Evolutionary conservation across 2,329 filamentous ascomycete genomes (phyloP), one percentile per base, ranked within the genome.

Genomic region (Leptographium radiaticola): DNA sequence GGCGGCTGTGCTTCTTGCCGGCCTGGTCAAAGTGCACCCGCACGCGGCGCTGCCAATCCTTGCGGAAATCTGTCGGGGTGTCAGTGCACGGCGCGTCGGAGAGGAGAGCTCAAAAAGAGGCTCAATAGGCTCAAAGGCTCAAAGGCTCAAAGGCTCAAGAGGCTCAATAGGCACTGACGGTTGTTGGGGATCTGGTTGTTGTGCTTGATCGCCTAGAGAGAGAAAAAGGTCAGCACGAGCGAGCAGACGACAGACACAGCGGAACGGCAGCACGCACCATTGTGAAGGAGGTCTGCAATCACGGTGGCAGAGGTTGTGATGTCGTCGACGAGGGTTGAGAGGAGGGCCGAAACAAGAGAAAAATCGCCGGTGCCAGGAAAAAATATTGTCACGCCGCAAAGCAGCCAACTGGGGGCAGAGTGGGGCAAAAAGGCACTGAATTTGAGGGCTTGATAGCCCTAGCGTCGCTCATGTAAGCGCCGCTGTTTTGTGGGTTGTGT

Each of bases 21-120:
- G 93, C 86, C 91, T 98, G 93, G 82, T 98, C 89, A 80, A 98
- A 98, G 83, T 98, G 93, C 76, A 88, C 87, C 78, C 89, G 88
- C 72, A 98, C 93, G 79, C 90, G 88, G 79, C 89, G 88, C 78
- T 97, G 90, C 93, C 93, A 98, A 83, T 98, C 90, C 89, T 95
- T 96, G 79, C 89, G 90, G 88, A 95, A 95, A 74, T 96, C 87
- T 93, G 69, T 25, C 60, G 62, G 63, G 54, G 54, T 51, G 34
- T 36, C 34, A 36, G 34, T 36, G 9, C 12, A 25, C 25, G 25
- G 25, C 34, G 34, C 9, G 59, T 73, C 66, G 39, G n/a, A n/a
- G n/a, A n/a, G n/a, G n/a, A n/a, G n/a, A n/a, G n/a, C n/a, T n/a
- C n/a, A n/a, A n/a, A n/a, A n/a, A n/a, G n/a, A n/a, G n/a, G n/a